Conservation (phyloP, 495 filamentous ascomycete species). For the Sphaerosporella brunnea region DNA sequence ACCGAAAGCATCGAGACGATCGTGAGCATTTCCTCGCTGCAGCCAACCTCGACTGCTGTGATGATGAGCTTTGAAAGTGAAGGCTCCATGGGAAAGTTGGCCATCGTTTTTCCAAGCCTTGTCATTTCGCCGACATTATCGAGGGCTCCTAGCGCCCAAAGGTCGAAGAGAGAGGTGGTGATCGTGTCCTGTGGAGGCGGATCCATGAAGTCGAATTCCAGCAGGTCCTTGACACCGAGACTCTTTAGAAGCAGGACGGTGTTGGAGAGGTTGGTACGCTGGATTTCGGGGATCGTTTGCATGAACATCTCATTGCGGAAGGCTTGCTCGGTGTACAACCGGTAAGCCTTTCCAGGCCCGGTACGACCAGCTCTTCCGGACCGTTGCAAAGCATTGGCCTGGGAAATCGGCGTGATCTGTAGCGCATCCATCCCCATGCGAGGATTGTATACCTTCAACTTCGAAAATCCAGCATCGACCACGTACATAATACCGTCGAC, state of each 20-base stretch:
- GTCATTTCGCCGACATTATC: slow-evolving; percentile 91
- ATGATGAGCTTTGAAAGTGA: slow-evolving; percentile 85
- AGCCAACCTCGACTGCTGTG: slow-evolving; percentile 65
- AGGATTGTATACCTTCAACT: slow-evolving; percentile 96
- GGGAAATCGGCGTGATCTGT: slow-evolving; percentile 94
- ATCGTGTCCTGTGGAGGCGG: slow-evolving; percentile 97
- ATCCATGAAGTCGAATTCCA: slow-evolving; percentile 99
- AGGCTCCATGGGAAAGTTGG: slow-evolving; percentile 81
- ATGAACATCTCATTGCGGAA: slow-evolving; percentile 96
- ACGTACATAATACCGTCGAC: slow-evolving; percentile 99
- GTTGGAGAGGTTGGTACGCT: slow-evolving; percentile 87
- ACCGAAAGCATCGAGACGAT: slow-evolving; percentile 98
- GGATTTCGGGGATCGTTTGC: slow-evolving; percentile 95
- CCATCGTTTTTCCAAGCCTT: slow-evolving; percentile 75
- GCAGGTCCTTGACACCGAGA: slow-evolving; percentile 76
- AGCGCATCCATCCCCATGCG: slow-evolving; percentile 98
- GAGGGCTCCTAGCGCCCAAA: slow-evolving; percentile 90
- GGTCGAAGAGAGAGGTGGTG: slow-evolving; percentile 88
- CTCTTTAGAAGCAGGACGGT: slow-evolving; percentile 90
- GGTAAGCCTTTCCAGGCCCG: slow-evolving; percentile 87
- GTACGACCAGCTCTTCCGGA: slow-evolving; percentile 89
- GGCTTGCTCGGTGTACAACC: slow-evolving; percentile 82
- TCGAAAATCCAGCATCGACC: slow-evolving; percentile 88
- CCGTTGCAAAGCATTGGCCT: slow-evolving; percentile 86
- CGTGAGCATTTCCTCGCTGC: slow-evolving; percentile 93